Conservation (phyloP, 495 filamentous ascomycete genomes). For the Aspergillus saccharolyticus region DNA sequence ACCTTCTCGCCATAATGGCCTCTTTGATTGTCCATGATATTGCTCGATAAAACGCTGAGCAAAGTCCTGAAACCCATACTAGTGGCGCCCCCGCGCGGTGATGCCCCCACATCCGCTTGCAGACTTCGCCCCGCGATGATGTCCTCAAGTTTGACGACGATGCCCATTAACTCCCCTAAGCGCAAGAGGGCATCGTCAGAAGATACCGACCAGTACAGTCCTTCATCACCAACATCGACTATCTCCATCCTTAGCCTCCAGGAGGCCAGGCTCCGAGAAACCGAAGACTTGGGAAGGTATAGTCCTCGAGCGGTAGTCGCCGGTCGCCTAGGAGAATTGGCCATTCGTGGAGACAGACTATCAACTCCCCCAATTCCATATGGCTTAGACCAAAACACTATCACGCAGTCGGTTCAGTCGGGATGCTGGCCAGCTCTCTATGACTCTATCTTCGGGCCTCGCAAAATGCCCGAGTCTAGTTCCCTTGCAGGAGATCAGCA, state of each 20-base stretch:
- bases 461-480: constrained; percentile 21
- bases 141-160: constrained; percentile 20
- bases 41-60: constrained; percentile 4
- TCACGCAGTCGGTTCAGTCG: constrained; percentile 13
- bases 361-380: constrained; percentile 24
- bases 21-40: not conserved
- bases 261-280: constrained; percentile 31
- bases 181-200: constrained; percentile 40
- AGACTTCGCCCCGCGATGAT: constrained; percentile 31
- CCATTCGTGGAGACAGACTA: constrained; percentile 44
- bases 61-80: not conserved
- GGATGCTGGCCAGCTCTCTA: constrained; percentile 9
- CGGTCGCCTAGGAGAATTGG: constrained; percentile 58
- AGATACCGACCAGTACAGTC: constrained; percentile 27
- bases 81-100: constrained; percentile 12
- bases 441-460: constrained; percentile 3
- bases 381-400: constrained; percentile 10
- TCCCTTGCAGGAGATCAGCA: constrained; percentile 9
- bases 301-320: constrained; percentile 64
- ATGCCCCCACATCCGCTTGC: constrained; percentile 22
- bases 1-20: constrained; percentile 10
- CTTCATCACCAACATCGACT: constrained; percentile 35
- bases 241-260: constrained; percentile 31
- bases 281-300: constrained; percentile 32
- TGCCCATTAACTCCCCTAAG: constrained; percentile 35